phyloP scores from a whole-genome alignment of 2,329 filamentous ascomycete species.

The Exophiala calicioides region DNA sequence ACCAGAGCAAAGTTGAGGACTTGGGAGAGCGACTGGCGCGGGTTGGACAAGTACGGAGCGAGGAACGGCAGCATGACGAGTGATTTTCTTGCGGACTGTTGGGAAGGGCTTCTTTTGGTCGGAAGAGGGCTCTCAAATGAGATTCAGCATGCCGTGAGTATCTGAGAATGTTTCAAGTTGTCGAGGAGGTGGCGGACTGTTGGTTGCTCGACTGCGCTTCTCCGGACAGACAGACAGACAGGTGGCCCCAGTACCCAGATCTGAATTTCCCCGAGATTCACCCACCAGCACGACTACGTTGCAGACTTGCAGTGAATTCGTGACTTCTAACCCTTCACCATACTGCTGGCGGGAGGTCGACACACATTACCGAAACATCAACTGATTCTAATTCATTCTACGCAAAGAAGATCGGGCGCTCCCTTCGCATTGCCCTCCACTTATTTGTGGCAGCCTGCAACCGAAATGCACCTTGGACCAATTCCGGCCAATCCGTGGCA shows the following conservation, averaged over 20 bases:
- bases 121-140: not conserved
- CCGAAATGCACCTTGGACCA: conserved; percentile 38
- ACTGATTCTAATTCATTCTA: not conserved
- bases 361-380: no score
- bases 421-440: conserved; percentile 39
- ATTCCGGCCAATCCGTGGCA: conserved; percentile 39
- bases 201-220: no score
- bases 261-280: not conserved
- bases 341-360: not conserved
- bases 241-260: conserved; percentile 5
- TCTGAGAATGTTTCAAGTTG: not conserved
- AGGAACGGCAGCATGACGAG: conserved; percentile 67
- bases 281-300: not conserved
- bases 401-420: conserved; percentile 29
- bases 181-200: not conserved
- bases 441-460: conserved; percentile 39
- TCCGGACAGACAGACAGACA: no score
- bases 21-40: conserved; percentile 78
- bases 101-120: not conserved
- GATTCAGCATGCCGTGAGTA: not conserved
- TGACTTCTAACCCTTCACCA: not conserved
- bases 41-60: conserved; percentile 60
- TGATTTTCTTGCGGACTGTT: not conserved
- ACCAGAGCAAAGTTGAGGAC: conserved; percentile 89
- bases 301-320: not conserved